Evolutionary conservation across 2,329 filamentous ascomycete species (phyloP).

Genomic region (Domatiomyces catenatus): DNA sequence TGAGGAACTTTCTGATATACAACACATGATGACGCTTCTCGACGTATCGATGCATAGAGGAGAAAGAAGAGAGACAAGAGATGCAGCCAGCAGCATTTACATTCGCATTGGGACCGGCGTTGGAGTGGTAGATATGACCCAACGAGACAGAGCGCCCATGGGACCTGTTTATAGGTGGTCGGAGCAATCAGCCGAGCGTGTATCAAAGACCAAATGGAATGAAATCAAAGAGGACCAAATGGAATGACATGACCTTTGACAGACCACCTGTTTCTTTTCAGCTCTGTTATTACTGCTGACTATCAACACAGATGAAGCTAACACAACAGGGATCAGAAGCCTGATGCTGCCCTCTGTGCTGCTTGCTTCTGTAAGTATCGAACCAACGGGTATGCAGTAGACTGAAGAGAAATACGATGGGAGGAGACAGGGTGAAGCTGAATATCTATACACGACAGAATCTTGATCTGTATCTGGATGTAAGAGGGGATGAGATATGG

Average conservation of each 20-base stretch:
- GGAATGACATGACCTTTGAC: neutral
- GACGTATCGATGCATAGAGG: too few relatives aligned
- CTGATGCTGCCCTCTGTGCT: too few relatives aligned
- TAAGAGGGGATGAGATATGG: too few relatives aligned
- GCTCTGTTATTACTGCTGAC: neutral
- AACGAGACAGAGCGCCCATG: neutral
- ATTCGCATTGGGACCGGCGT: neutral
- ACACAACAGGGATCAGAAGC: too few relatives aligned
- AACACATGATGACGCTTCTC: constrained; percentile 52
- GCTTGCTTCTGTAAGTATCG: too few relatives aligned
- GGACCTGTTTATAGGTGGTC: neutral
- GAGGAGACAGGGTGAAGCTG: too few relatives aligned
- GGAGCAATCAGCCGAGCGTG: neutral
- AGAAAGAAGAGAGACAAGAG: neutral
- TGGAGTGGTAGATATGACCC: neutral
- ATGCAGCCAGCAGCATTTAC: neutral
- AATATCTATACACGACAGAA: too few relatives aligned
- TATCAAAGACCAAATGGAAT: neutral
- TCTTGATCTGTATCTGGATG: too few relatives aligned
- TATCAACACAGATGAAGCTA: neutral
- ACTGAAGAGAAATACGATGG: too few relatives aligned
- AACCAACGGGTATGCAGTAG: too few relatives aligned
- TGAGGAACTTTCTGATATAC: constrained; percentile 72
- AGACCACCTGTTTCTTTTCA: neutral
- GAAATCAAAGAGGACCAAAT: neutral